Percentiles rank a stretch among this genome's conserved stretches.
phyloP scores from a whole-genome alignment of 1,284 basidiomycete genomes.

The Tetrapyrgos nigripes region DNA sequence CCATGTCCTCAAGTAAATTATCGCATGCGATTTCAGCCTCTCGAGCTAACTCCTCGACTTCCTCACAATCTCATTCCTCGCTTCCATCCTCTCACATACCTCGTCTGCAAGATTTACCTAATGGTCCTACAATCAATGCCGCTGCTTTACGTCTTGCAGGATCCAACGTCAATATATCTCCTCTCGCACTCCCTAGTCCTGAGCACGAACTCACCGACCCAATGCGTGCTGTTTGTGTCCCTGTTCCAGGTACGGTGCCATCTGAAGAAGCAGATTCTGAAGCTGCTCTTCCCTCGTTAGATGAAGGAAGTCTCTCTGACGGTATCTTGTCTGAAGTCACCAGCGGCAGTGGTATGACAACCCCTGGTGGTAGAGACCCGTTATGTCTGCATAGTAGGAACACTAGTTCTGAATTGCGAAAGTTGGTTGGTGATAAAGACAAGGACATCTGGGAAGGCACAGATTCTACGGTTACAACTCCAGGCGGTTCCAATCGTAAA shows the following conservation, averaged over 20 bases:
- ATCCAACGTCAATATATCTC: slow-evolving; percentile 74
- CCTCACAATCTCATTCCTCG: slow-evolving; percentile 2
- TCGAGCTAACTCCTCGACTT: not conserved
- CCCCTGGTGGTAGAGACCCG: not conserved
- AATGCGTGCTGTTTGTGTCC: slow-evolving; percentile 68
- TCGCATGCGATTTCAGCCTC: not conserved
- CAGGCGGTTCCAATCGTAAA: slow-evolving; percentile 14
- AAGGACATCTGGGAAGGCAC: slow-evolving; percentile 1
- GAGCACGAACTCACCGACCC: slow-evolving; percentile 89
- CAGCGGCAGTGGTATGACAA: not conserved
- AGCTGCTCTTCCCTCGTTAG: not conserved
- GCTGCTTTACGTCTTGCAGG: slow-evolving; percentile 88
- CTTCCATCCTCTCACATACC: not conserved
- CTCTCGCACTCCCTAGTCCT: slow-evolving; percentile 83
- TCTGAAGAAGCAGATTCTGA: slow-evolving; percentile 2
- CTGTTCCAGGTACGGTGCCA: slow-evolving; percentile 69
- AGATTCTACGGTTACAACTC: slow-evolving; percentile 11
- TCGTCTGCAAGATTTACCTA: slow-evolving; percentile 11
- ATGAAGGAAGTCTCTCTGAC: slow-evolving; percentile 10
- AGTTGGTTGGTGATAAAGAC: not conserved
- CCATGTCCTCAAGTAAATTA: not conserved
- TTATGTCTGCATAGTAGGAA: slow-evolving; percentile 9
- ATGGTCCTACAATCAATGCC: slow-evolving; percentile 41
- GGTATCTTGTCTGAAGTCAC: not conserved
- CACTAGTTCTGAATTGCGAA: slow-evolving; percentile 10